These are phyloP conservation scores for Penicillium waksmanii DNA, from an alignment of 495 filamentous ascomycete species.

Conservation along the genomic window DNA sequence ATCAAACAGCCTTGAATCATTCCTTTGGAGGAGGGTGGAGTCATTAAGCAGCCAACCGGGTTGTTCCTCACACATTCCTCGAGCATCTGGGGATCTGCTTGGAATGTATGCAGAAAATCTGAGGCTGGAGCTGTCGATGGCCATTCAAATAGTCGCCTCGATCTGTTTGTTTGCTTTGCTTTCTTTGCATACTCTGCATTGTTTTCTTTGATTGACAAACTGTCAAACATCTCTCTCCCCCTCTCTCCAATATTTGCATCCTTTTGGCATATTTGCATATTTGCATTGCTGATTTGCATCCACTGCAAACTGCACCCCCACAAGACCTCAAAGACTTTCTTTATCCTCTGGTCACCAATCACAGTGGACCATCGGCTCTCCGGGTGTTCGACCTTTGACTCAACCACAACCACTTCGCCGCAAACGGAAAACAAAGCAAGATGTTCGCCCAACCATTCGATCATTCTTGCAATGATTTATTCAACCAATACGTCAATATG, in stretches of 20 bases:
- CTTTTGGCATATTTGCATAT: slow-evolving; percentile 14
- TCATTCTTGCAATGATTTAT: slow-evolving; percentile 56
- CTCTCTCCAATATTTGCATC: slow-evolving; percentile 17
- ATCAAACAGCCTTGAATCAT: slow-evolving; percentile 29
- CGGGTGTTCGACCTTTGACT: slow-evolving; percentile 23
- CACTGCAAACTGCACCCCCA: slow-evolving; percentile 13
- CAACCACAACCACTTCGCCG: slow-evolving; percentile 36
- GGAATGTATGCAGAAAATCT: slow-evolving; percentile 47
- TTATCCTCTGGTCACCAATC: slow-evolving; percentile 36
- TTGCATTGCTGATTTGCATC: neutral
- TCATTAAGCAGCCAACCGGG: slow-evolving; percentile 29
- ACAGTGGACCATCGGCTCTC: slow-evolving; percentile 27
- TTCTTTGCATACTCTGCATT: slow-evolving; percentile 54
- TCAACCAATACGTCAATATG: slow-evolving; percentile 57
- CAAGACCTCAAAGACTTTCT: slow-evolving; percentile 2
- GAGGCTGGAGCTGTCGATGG: slow-evolving; percentile 42
- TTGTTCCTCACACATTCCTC: slow-evolving; percentile 42
- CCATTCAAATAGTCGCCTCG: slow-evolving; percentile 49
- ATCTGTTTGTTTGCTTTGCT: slow-evolving; percentile 56
- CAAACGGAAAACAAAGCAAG: slow-evolving; percentile 51
- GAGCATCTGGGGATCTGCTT: slow-evolving; percentile 37
- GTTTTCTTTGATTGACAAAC: slow-evolving; percentile 50
- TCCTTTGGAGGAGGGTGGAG: slow-evolving; percentile 31
- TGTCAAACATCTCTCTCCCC: slow-evolving; percentile 34
- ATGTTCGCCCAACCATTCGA: slow-evolving; percentile 54